Conservation (phyloP, 148 eudicot species). For the Rheum nobile region DNA sequence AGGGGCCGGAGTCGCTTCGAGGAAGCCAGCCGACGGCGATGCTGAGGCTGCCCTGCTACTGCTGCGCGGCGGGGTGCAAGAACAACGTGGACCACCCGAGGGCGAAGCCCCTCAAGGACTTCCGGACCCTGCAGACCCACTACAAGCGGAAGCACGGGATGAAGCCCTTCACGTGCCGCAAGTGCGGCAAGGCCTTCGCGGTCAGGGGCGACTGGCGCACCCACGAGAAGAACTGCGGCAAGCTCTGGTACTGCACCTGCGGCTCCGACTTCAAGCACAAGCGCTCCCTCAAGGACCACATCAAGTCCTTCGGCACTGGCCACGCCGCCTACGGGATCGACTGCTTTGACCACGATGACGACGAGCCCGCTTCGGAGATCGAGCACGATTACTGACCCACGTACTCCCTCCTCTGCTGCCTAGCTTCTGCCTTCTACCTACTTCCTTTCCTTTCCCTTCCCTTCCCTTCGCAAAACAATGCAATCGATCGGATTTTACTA, state of each 20-base stretch:
- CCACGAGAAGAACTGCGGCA: constrained; percentile 79
- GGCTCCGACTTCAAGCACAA: constrained; percentile 83
- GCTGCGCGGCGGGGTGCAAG: constrained; percentile 65
- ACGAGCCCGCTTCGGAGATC: constrained; percentile 62
- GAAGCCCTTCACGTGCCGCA: constrained; percentile 66
- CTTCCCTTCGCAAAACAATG: too few species aligned
- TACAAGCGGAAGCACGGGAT: constrained; percentile 78
- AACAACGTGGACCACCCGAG: constrained; percentile 80
- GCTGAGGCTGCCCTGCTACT: constrained; percentile 74
- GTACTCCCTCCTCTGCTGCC: too few species aligned
- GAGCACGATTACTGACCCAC: constrained; percentile 53
- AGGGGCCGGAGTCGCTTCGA: constrained; percentile 64
- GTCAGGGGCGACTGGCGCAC: constrained; percentile 82
- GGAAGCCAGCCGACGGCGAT: constrained; percentile 81
- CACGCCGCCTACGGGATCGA: constrained; percentile 65
- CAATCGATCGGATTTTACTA: too few species aligned
- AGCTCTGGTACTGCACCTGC: constrained; percentile 72
- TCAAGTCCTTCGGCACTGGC: constrained; percentile 62
- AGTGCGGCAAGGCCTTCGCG: constrained; percentile 70
- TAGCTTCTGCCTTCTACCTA: too few species aligned
- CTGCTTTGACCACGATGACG: constrained; percentile 55
- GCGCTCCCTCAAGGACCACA: constrained; percentile 69
- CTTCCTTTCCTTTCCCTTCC: too few species aligned
- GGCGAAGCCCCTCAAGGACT: constrained; percentile 72
- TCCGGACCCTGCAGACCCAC: constrained; percentile 74